Evolutionary conservation across 306 rosid genomes (phyloP), one percentile per base, ranked within the genome.

Genomic region (Fragaria nilgerrensis): DNA sequence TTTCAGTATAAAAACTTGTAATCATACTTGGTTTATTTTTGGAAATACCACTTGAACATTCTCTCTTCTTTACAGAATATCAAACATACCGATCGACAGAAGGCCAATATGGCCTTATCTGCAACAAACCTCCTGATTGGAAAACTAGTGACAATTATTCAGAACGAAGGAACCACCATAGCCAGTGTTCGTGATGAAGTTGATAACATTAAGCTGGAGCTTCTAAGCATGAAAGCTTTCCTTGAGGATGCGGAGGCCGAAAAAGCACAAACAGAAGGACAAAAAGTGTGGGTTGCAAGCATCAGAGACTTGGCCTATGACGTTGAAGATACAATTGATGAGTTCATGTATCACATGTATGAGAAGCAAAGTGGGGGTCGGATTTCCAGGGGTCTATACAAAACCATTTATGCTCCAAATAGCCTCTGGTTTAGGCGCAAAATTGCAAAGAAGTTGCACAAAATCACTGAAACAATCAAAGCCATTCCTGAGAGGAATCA

Each of bases 261-360:
- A 4, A 19, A 1, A 6, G 9, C 9, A 52, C 3, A 17, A 17
- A 17, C 8, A 5, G 10, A 5, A 20, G 13, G 29, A 20, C 5
- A 55, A 14, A n/a, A 20, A 55, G 2, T n/a, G 27, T 55, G 13
- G 62, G 27, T 55, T 9, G 62, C 27, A 55, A 55, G 27, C 0
- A 9, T 55, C 13, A 55, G 62, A 55, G 62, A n/a, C 27, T n/a
- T 20, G 5, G 29, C 27, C 62, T 0, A 55, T 55, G 62, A 55
- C 7, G 77, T 56, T 58, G 77, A 56, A 56, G 68, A 74, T 17
- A 56, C 34, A 37, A 56, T 74, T 22, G 68, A 74, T 22, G 77
- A 74, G 19, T 74, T 74, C 53, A n/a, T 56, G 53, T 68, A 68
- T 43, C 53, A 23, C 13, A 19, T 23, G 50, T 39, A 68, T 43